Evolutionary conservation across 164 flowering plant species (phyloP), one percentile per base, ranked within the genome.

Genomic region (Kingdonia uniflora): DNA sequence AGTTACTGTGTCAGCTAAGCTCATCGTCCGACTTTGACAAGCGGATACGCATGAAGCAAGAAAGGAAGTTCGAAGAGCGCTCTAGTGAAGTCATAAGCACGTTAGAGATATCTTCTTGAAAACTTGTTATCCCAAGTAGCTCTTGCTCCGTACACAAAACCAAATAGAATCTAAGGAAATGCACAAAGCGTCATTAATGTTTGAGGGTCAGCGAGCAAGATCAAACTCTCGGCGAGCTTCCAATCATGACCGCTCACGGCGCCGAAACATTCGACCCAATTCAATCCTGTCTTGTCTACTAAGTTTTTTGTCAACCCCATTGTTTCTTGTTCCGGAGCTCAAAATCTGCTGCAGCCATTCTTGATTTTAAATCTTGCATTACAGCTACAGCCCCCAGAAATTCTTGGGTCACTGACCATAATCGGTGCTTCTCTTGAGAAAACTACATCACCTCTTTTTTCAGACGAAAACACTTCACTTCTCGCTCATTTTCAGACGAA

Each of bases 1-100:
- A 60, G 81, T 72, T 24, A 87, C 86, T 21, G 94, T 85, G 61
- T 85, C 94, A 2, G 88, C 76, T 56, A 85, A 79, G 63, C 83
- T 82, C 91, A 81, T 75, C 5, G 86, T 81, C 51, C 80, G 73
- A 60, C 90, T 82, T 69, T 85, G 92, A 55, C 96, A 87, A n/a
- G 94, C 94, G 59, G 96, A 88, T 50, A 88, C 96, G 55, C 96
- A 88, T 0, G 96, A 88, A 63, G 96, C 95, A 44, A 88, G 86
- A 69, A 88, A 88, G 2, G 88, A 88, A 60, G 94, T 88, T 67
- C 96, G 71, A 19, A 88, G 80, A 20, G 90, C 24, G 96, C 96
- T 67, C 94, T 75, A 12, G 95, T 83, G 65, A 85, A 88, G 65
- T 88, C 96, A 65, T 67, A 75, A 62, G 96, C 96, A 55, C 96